Evolutionary conservation across 768 basidiomycete species (phyloP).

Genomic region (Crepidotus variabilis): DNA sequence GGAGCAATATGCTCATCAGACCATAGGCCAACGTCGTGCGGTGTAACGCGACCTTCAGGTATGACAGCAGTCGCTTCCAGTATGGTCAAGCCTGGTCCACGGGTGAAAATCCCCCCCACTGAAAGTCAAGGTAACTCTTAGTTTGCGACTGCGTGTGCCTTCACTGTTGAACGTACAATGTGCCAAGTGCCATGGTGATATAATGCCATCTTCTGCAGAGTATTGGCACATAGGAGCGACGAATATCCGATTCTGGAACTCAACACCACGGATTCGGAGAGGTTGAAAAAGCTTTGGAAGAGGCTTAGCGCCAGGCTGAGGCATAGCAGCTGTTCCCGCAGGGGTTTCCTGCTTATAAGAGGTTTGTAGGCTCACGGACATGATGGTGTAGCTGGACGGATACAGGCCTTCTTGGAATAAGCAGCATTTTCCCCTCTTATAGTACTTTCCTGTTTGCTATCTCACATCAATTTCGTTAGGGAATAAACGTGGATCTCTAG

Average conservation of each 20-base stretch:
- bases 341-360: conserved; percentile 31
- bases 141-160: conserved; percentile 10
- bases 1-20: conserved; percentile 36
- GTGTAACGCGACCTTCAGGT: conserved; percentile 55
- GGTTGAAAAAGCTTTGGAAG: conserved; percentile 44
- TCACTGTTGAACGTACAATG: conserved; percentile 42
- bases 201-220: conserved; percentile 48
- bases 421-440: background rate
- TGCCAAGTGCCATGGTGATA: conserved; percentile 55
- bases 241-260: conserved; percentile 53
- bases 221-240: conserved; percentile 63
- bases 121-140: conserved; percentile 13
- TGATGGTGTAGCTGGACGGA: background rate
- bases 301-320: conserved; percentile 34
- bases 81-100: conserved; percentile 51
- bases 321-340: conserved; percentile 39
- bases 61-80: conserved; percentile 62
- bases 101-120: conserved; percentile 49
- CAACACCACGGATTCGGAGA: conserved; percentile 47
- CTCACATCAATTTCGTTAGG: no score
- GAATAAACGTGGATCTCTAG: no score
- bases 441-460: no score
- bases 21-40: conserved; percentile 62
- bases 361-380: background rate
- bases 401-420: background rate